Conservation (phyloP, 768 basidiomycete genomes). For the Dentipellis sp. region DNA sequence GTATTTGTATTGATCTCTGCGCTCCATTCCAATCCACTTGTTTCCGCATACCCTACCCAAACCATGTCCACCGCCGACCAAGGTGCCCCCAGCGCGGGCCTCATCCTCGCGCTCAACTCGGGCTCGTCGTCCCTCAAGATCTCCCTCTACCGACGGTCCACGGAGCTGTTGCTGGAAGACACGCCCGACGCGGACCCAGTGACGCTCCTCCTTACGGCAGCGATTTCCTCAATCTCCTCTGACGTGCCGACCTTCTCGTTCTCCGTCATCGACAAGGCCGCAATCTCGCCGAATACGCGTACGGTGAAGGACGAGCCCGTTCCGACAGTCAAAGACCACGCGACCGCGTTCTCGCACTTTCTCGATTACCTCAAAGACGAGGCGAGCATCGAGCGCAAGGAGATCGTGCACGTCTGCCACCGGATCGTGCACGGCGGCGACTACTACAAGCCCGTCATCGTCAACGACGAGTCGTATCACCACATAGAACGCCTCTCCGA, state of each 20-base stretch:
- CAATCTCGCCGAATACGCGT: constrained; percentile 9
- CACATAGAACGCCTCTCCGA: constrained; percentile 70
- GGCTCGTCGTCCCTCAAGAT: constrained; percentile 86
- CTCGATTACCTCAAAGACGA: constrained; percentile 36
- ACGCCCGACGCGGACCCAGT: constrained; percentile 25
- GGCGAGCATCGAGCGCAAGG: constrained; percentile 29
- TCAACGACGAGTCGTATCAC: constrained; percentile 59
- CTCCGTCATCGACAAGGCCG: constrained; percentile 15
- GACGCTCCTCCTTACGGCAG: constrained; percentile 38
- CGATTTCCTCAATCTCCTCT: constrained; percentile 48
- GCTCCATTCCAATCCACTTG: background rate
- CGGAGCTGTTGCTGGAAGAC: constrained; percentile 16
- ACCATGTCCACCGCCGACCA: constrained; percentile 9
- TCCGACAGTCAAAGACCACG: constrained; percentile 43
- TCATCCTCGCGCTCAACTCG: constrained; percentile 67
- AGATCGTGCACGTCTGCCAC: constrained; percentile 56
- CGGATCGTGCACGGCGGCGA: constrained; percentile 86
- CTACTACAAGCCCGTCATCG: constrained; percentile 58
- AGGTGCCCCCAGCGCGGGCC: constrained; percentile 17
- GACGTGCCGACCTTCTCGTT: constrained; percentile 46
- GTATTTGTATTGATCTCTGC: background rate
- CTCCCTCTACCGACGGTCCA: constrained; percentile 43
- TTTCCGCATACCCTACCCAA: background rate
- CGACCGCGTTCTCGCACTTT: constrained; percentile 54
- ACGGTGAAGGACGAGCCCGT: constrained; percentile 30